Evolutionary conservation across 2,329 filamentous ascomycete genomes (phyloP), one percentile per base, ranked within the genome.

Genomic region (Dothideomycetes sp.): DNA sequence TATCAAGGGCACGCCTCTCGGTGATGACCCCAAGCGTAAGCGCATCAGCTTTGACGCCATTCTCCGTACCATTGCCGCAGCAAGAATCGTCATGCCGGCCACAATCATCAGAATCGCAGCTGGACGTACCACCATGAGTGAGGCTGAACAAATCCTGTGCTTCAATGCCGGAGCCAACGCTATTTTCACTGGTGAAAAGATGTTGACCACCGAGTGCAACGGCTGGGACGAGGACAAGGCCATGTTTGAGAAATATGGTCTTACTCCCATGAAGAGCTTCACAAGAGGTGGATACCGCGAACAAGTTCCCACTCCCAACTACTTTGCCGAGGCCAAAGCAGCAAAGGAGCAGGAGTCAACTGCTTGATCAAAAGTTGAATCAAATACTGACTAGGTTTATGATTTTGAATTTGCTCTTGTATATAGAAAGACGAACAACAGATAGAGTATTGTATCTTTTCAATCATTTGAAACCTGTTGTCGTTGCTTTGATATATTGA

Each of bases 141-240:
- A 94, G 64, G 85, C 91, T 63, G 82, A 94, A 67, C 87, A 94
- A 64, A 80, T 85, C 11, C 60, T 89, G 49, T 94, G 86, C 62
- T 94, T 94, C 65, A 80, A 84, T 74, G 85, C 86, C 0, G 87
- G 87, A 11, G 87, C 87, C 1, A 94, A 94, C 53, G 87, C 87
- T n/a, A 82, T 94, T 23, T 94, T 94, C 58, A 94, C 87, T 0
- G 87, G 87, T 7, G 87, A 94, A 67, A 94, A 89, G 71, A 94
- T 94, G 87, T 61, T 94, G 63, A 94, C 87, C 4, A 94, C 87
- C 0, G 84, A 87, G 43, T 93, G 85, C 58, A 88, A 85, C 51
- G 84, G 85, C 20, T 94, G 84, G 84, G 85, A 91, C 47, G 84
- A 93, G 62, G 87, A 94, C 55, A 79, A 76, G 47, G 78, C 68